Base-by-base conservation (phyloP, 2,329 filamentous ascomycete species). In the Epichloe aotearoae region DNA sequence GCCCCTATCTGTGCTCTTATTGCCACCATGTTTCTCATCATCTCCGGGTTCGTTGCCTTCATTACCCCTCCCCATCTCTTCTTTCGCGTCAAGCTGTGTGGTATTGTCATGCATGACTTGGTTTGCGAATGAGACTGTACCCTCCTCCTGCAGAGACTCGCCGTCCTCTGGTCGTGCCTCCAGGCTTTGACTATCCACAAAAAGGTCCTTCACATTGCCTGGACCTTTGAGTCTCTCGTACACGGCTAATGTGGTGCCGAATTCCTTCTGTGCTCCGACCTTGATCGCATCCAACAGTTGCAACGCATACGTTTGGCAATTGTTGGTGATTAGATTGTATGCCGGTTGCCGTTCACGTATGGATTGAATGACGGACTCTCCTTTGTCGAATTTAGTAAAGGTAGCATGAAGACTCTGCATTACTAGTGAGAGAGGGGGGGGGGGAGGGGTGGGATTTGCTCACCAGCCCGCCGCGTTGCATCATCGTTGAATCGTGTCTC, bases 251-350 rank as follows among this genome's bases (percentile, higher is more conserved):
- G 69, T 76, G 3, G 76, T 78, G 38, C 69, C 75, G 41, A 80
- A 79, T 46, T 79, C 67, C 42, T 67, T 70, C 52, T 71, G 69
- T 12, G 67, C 64, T 6, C 73, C 72, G 12, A 74, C 66, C 52
- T 77, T 73, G 52, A 80, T 75, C 33, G 73, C 72, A 52, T 79
- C 74, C 7, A 80, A 69, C 14, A 79, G 62, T 43, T 69, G 64
- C 14, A 77, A 58, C 0, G 74, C 76, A 53, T 75, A 80, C 17
- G 74, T 79, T 56, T 80, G 77, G 59, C 77, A 80, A 61, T 80
- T 80, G 60, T 80, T 80, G 54, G 67, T 74, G 59, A 80, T 79
- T 50, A 80, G 68, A 50, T 79, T 79, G 61, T 80, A 80, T 1
- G 65, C 73, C 0, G 75, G 69, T 10, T 70, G 68, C 47, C 65